A percentile compares a stretch with the other conserved stretches of the same genome.
phyloP scores from a whole-genome alignment of 352 stramenopile genomes.

The Phytophthora tubulina region DNA sequence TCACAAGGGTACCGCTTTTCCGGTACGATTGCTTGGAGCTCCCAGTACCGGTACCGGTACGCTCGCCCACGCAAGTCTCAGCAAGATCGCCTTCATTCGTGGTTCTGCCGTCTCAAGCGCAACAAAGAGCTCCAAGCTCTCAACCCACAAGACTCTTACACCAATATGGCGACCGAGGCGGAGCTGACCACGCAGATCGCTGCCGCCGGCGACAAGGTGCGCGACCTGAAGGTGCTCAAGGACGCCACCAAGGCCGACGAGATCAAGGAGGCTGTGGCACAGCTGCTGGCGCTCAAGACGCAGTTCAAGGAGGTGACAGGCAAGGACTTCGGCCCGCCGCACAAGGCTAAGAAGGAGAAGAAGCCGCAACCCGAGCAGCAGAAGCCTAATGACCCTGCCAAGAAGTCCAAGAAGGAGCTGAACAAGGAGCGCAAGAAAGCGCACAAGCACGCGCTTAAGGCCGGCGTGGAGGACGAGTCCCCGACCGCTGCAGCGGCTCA shows the following conservation, averaged over 20 bases:
- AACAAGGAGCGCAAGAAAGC: conserved; percentile 92
- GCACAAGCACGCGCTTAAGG: conserved; percentile 79
- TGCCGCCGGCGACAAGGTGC: conserved; percentile 77
- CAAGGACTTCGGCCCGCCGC: conserved; percentile 72
- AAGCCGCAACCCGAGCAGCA: conserved; percentile 43
- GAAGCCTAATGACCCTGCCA: conserved; percentile 53
- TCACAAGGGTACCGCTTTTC: background rate
- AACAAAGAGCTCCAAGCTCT: conserved; percentile 10
- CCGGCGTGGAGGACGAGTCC: conserved; percentile 37
- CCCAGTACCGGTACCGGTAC: conserved; percentile 31
- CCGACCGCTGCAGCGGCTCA: conserved; percentile 24
- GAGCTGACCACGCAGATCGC: conserved; percentile 69
- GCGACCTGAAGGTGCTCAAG: conserved; percentile 72
- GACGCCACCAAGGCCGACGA: conserved; percentile 56
- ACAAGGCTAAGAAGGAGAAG: conserved; percentile 75
- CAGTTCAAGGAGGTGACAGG: conserved; percentile 83
- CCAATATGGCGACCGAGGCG: conserved; percentile 58
- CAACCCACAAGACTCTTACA: background rate
- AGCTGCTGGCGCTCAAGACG: conserved; percentile 76
- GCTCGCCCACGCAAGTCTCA: conserved; percentile 15
- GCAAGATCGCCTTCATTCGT: conserved; percentile 44
- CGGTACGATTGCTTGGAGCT: conserved; percentile 3
- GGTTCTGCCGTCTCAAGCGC: conserved; percentile 37
- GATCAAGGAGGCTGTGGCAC: conserved; percentile 61
- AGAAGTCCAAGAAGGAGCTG: conserved; percentile 90